Evolutionary conservation across 2,329 filamentous ascomycete species (phyloP).

Genomic region (Macrophomina tecta): DNA sequence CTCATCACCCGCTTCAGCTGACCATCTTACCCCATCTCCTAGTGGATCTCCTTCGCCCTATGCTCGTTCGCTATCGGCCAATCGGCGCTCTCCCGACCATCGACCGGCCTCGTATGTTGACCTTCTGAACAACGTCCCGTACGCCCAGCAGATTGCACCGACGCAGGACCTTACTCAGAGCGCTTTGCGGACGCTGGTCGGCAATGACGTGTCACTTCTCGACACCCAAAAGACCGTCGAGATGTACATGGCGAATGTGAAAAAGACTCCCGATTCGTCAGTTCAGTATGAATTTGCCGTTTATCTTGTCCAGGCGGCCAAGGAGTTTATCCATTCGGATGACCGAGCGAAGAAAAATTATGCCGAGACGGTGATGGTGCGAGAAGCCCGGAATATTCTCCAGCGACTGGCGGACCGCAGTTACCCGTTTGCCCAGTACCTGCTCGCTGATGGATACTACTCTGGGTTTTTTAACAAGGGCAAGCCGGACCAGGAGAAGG

Average conservation of each 20-base stretch:
- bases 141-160: conserved; percentile 77
- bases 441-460: conserved; percentile 90
- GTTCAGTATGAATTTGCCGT: conserved; percentile 97
- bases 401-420: conserved; percentile 84
- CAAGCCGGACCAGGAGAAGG: conserved; percentile 87
- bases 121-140: conserved; percentile 69
- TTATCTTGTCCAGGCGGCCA: conserved; percentile 88
- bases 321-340: conserved; percentile 63
- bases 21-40: conserved; percentile 46
- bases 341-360: conserved; percentile 28
- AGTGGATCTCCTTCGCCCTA: conserved; percentile 49
- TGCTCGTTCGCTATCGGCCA: conserved; percentile 57
- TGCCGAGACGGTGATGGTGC: conserved; percentile 66
- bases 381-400: conserved; percentile 87
- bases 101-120: conserved; percentile 67
- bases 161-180: conserved; percentile 71
- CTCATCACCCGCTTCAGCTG: conserved; percentile 58
- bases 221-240: conserved; percentile 93
- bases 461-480: conserved; percentile 96
- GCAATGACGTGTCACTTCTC: conserved; percentile 87
- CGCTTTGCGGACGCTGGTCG: conserved; percentile 77
- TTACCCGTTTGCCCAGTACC: conserved; percentile 98
- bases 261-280: conserved; percentile 89
- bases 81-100: conserved; percentile 62
- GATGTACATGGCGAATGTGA: conserved; percentile 96